A percentile compares a stretch with the other conserved stretches of the same genome.
These are phyloP conservation scores for Fraxinus anomala DNA, from an alignment of 257 asterid genomes.

Conservation along the genomic window DNA sequence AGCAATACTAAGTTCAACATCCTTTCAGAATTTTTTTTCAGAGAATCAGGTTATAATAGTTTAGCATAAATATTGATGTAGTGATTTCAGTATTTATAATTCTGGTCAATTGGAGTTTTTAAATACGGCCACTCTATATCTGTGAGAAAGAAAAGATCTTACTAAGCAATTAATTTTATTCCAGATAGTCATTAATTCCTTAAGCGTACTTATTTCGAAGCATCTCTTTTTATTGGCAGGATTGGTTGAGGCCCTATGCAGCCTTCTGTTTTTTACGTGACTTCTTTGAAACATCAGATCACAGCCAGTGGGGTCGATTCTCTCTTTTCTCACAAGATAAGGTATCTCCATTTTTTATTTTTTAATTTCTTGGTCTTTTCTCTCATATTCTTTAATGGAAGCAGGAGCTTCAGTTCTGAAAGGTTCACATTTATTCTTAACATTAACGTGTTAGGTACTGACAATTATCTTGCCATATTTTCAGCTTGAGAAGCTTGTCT, in stretches of 20 bases:
- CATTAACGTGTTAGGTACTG: slow-evolving; percentile 8
- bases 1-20: slow-evolving; percentile 53
- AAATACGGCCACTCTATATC: background rate
- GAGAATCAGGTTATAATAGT: slow-evolving; percentile 72
- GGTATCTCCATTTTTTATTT: slow-evolving; percentile 40
- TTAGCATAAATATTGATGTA: background rate
- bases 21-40: slow-evolving; percentile 68
- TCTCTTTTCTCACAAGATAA: slow-evolving; percentile 66
- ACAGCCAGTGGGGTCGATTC: slow-evolving; percentile 93
- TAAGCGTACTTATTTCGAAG: background rate
- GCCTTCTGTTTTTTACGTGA: slow-evolving; percentile 95
- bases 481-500: slow-evolving; percentile 91
- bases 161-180: background rate
- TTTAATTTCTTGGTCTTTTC: slow-evolving; percentile 1
- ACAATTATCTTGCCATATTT: slow-evolving; percentile 32
- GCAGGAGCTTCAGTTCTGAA: slow-evolving; percentile 6
- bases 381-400: background rate
- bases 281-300: slow-evolving; percentile 97
- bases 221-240: slow-evolving; percentile 48
- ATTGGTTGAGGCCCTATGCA: slow-evolving; percentile 92
- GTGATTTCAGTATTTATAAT: background rate
- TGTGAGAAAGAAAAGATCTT: background rate
- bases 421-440: slow-evolving; percentile 2
- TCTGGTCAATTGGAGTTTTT: background rate
- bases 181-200: no score